Conservation (phyloP, 2,329 filamentous ascomycete species). For the Arthrocladium fulminans region DNA sequence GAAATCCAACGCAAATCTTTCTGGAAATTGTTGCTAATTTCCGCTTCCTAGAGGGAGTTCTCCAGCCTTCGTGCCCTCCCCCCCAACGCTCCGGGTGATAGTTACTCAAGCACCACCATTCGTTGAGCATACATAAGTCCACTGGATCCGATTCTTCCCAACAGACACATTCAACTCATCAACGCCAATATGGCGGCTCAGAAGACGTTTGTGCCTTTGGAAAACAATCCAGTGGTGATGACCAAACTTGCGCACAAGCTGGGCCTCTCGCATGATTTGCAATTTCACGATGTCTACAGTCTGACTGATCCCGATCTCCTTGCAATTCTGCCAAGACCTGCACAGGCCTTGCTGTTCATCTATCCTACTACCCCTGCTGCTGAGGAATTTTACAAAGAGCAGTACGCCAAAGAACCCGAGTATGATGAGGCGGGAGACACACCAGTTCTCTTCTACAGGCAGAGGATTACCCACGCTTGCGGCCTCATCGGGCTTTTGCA, state of each 20-base stretch:
- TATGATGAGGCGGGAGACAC: slow-evolving; percentile 44
- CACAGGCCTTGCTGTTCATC: slow-evolving; percentile 47
- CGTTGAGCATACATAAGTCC: no score
- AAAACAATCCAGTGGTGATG: slow-evolving; percentile 51
- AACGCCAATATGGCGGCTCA: not conserved
- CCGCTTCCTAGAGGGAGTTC: no score
- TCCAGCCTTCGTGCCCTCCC: no score
- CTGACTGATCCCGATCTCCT: slow-evolving; percentile 44
- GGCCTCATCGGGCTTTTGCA: slow-evolving; percentile 52
- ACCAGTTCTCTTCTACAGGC: slow-evolving; percentile 50
- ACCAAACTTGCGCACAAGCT: slow-evolving; percentile 42
- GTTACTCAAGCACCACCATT: no score
- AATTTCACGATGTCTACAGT: slow-evolving; percentile 48
- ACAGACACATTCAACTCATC: not conserved
- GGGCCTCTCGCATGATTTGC: slow-evolving; percentile 38
- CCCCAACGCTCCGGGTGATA: no score
- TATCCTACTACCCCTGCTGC: slow-evolving; percentile 29
- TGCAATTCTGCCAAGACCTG: slow-evolving; percentile 44
- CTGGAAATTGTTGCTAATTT: no score
- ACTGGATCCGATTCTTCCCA: no score
- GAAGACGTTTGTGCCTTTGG: slow-evolving; percentile 21
- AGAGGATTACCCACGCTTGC: slow-evolving; percentile 50
- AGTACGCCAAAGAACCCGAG: slow-evolving; percentile 31
- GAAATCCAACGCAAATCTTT: no score
- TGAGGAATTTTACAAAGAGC: slow-evolving; percentile 31